These are phyloP conservation scores for Aspergillus viridinutans DNA, from an alignment of 2,329 filamentous ascomycete genomes.

Conservation along the genomic window DNA sequence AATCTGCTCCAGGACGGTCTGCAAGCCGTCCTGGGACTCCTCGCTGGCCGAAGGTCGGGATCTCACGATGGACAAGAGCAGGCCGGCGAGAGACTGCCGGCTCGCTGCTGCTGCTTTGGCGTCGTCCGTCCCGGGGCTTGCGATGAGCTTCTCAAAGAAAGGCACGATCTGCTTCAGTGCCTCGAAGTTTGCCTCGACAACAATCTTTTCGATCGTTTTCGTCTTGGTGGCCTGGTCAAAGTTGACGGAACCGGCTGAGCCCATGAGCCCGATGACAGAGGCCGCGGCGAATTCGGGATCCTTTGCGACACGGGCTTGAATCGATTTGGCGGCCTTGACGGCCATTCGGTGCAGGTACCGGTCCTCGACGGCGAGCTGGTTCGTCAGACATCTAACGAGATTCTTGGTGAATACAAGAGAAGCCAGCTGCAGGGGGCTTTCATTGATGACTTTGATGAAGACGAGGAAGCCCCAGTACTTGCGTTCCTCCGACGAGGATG, in stretches of 20 bases:
- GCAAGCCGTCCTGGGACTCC: slow-evolving; percentile 30
- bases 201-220: slow-evolving; percentile 73
- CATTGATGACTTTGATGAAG: slow-evolving; percentile 68
- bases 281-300: slow-evolving; percentile 57
- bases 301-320: slow-evolving; percentile 62
- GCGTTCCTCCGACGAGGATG: slow-evolving; percentile 75
- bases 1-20: slow-evolving; percentile 42
- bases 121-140: slow-evolving; percentile 44
- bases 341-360: slow-evolving; percentile 77
- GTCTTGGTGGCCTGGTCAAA: slow-evolving; percentile 84
- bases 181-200: slow-evolving; percentile 56
- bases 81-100: slow-evolving; percentile 49
- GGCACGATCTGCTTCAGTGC: slow-evolving; percentile 53
- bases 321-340: slow-evolving; percentile 66
- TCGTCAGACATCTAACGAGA: slow-evolving; percentile 74
- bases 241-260: slow-evolving; percentile 65
- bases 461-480: slow-evolving; percentile 91
- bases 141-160: slow-evolving; percentile 45
- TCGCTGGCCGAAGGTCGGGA: slow-evolving; percentile 31
- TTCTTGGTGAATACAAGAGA: slow-evolving; percentile 73
- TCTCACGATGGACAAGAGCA: slow-evolving; percentile 50
- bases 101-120: slow-evolving; percentile 43
- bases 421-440: slow-evolving; percentile 48
- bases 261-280: slow-evolving; percentile 65
- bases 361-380: slow-evolving; percentile 73